Percentiles rank a stretch among this genome's conserved stretches.
Evolutionary conservation across 768 basidiomycete species (phyloP).

Genomic region (Collybiopsis luxurians): DNA sequence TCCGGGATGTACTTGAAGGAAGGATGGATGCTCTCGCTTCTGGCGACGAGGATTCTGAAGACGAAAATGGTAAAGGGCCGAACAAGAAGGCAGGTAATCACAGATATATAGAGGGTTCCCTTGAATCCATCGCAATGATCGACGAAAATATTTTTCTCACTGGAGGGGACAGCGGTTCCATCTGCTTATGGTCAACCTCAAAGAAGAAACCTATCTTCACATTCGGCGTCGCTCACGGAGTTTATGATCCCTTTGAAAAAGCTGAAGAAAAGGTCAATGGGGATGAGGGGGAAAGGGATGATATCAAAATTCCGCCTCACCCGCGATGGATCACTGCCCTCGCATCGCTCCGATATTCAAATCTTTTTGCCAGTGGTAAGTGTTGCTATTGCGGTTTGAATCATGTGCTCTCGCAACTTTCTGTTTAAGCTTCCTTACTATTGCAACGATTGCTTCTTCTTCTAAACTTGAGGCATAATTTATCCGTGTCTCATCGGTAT

Average conservation of each 20-base stretch:
- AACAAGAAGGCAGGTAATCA: constrained; percentile 26
- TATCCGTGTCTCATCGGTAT: no score
- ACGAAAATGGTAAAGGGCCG: constrained; percentile 26
- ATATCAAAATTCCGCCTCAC: not conserved
- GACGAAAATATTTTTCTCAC: constrained; percentile 92
- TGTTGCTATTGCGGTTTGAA: constrained; percentile 3
- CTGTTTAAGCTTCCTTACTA: no score
- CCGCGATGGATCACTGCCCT: constrained; percentile 93
- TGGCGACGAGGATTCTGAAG: constrained; percentile 38
- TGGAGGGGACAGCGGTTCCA: constrained; percentile 95
- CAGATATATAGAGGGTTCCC: constrained; percentile 82
- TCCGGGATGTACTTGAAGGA: constrained; percentile 81
- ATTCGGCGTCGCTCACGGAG: constrained; percentile 82
- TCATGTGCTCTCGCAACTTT: no score
- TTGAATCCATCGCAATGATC: constrained; percentile 92
- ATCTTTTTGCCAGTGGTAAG: constrained; percentile 86
- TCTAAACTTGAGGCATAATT: no score
- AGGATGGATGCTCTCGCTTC: constrained; percentile 62
- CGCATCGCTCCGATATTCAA: constrained; percentile 81
- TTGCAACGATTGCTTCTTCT: no score
- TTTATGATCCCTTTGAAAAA: constrained; percentile 43
- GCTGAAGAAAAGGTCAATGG: not conserved
- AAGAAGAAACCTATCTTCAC: constrained; percentile 97
- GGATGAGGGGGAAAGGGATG: not conserved
- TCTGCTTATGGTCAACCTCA: constrained; percentile 82